Percentiles rank a stretch among this genome's conserved stretches.
Conservation (phyloP, 2,329 filamentous ascomycete genomes). For the Aspergillus cejpii region DNA sequence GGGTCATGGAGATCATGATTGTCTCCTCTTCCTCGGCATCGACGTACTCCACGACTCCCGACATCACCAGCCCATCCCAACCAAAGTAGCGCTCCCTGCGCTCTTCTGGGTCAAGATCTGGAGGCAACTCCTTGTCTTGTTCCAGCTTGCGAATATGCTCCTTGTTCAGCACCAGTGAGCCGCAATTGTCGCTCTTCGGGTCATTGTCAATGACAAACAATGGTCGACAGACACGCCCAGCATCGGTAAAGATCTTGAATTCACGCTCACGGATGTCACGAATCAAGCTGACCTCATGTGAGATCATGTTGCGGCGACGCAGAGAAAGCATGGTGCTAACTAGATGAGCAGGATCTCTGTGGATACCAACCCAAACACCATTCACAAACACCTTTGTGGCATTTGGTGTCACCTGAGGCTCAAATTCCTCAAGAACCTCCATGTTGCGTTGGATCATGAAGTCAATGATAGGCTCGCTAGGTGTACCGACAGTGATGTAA, state of each 20-base stretch:
- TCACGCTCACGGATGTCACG: slow-evolving; percentile 94
- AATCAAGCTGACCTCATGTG: slow-evolving; percentile 88
- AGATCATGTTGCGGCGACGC: slow-evolving; percentile 73
- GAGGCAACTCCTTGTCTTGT: slow-evolving; percentile 60
- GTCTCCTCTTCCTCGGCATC: slow-evolving; percentile 98
- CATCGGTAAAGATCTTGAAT: slow-evolving; percentile 98
- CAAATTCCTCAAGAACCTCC: slow-evolving; percentile 94
- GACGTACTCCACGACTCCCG: slow-evolving; percentile 87
- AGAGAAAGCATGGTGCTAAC: slow-evolving; percentile 71
- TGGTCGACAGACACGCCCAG: slow-evolving; percentile 87
- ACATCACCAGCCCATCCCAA: slow-evolving; percentile 78
- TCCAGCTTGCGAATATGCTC: slow-evolving; percentile 74
- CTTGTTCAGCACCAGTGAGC: slow-evolving; percentile 74
- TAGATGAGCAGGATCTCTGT: slow-evolving; percentile 78
- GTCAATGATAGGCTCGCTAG: slow-evolving; percentile 80
- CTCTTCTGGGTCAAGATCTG: slow-evolving; percentile 54
- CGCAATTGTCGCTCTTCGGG: slow-evolving; percentile 63
- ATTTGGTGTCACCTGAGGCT: slow-evolving; percentile 74
- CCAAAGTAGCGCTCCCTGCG: slow-evolving; percentile 61
- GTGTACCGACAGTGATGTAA: slow-evolving; percentile 91
- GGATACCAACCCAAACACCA: slow-evolving; percentile 94
- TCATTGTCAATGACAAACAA: slow-evolving; percentile 91
- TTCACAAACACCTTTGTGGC: slow-evolving; percentile 98
- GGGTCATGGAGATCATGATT: slow-evolving; percentile 98
- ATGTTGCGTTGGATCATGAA: slow-evolving; percentile 96